Conservation (phyloP, 1,139 yeast genomes). For the Geotrichum bryndzae region DNA sequence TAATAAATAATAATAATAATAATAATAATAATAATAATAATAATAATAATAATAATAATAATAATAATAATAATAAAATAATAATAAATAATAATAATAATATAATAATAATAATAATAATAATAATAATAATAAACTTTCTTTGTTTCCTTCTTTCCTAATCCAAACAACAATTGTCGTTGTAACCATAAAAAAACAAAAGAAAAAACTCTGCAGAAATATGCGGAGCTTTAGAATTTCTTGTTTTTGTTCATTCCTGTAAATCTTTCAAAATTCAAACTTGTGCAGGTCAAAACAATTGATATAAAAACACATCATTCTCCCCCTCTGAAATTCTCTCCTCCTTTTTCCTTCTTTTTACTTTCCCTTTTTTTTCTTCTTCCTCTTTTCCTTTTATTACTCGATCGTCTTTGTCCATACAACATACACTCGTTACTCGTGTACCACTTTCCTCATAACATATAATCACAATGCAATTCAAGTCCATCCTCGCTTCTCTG, state of each 20-base stretch:
- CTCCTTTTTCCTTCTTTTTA: not conserved
- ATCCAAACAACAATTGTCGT: too few species aligned
- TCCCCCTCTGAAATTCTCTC: not conserved
- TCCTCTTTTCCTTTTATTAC: not conserved
- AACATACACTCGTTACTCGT: not conserved
- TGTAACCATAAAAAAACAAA: too few species aligned
- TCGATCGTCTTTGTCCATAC: not conserved
- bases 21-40: too few species aligned
- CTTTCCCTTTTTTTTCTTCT: not conserved
- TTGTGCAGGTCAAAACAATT: not conserved
- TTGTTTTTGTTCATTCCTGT: not conserved
- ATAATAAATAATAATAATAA: too few species aligned
- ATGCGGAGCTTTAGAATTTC: not conserved
- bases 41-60: too few species aligned
- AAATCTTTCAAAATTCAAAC: not conserved
- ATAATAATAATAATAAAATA: too few species aligned
- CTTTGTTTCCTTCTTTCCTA: too few species aligned
- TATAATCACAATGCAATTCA: constrained; percentile 16
- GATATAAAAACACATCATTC: not conserved
- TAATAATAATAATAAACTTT: too few species aligned
- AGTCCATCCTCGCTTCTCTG: constrained; percentile 21
- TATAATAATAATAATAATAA: too few species aligned
- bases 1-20: too few species aligned
- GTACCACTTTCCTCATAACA: not conserved
- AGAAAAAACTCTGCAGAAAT: too few species aligned